Conservation (phyloP, 1,139 yeast genomes). For the Trichomonascaceae sp. region DNA sequence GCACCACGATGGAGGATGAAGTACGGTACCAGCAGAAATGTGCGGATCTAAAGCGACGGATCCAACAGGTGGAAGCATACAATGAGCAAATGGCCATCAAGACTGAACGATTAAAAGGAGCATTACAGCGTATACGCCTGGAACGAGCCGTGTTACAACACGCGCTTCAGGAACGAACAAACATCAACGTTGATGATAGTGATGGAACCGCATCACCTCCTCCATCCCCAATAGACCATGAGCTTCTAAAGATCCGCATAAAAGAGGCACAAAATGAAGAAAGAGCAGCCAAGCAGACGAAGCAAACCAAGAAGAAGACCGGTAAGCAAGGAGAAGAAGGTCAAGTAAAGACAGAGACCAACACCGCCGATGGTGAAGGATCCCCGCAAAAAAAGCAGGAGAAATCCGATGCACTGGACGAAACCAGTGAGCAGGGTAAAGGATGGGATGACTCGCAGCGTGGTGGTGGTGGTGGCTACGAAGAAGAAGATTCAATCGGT, state of each 20-base stretch:
- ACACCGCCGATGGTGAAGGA: too few species aligned
- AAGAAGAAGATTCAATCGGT: too few species aligned
- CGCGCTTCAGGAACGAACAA: slow-evolving; percentile 44
- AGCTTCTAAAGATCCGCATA: slow-evolving; percentile 6
- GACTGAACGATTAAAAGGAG: slow-evolving; percentile 61
- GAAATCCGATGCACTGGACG: too few species aligned
- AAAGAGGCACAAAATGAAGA: background rate
- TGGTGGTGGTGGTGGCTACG: too few species aligned
- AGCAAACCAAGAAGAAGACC: background rate
- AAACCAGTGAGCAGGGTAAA: too few species aligned
- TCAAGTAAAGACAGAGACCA: too few species aligned
- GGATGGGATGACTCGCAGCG: too few species aligned
- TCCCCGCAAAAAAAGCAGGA: too few species aligned
- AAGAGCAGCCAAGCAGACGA: background rate
- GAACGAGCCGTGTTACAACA: slow-evolving; percentile 76
- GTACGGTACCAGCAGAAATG: slow-evolving; percentile 43
- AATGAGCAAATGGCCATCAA: slow-evolving; percentile 73
- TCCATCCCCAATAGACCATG: slow-evolving; percentile 14
- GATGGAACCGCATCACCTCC: slow-evolving; percentile 24
- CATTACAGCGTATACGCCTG: slow-evolving; percentile 65
- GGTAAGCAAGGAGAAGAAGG: background rate
- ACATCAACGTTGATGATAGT: slow-evolving; percentile 17
- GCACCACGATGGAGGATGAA: slow-evolving; percentile 16
- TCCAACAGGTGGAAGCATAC: slow-evolving; percentile 61
- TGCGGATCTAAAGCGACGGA: slow-evolving; percentile 56